Evolutionary conservation across 2,329 filamentous ascomycete species (phyloP), one percentile per base, ranked within the genome.

Genomic region (Botrytis squamosa): DNA sequence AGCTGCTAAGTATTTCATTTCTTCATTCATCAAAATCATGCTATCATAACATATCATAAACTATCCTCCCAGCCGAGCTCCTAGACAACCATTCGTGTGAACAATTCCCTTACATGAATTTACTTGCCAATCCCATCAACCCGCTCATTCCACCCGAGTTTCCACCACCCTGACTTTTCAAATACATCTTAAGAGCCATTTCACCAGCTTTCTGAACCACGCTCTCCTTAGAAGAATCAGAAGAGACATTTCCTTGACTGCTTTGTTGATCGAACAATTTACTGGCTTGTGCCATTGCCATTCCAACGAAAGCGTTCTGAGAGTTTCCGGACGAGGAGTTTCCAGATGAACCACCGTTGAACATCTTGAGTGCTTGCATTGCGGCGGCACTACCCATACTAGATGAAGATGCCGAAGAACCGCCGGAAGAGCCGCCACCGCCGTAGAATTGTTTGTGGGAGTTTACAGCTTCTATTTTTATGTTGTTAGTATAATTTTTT

Each of bases 171-270:
- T 94, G 87, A 78, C 88, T 90, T 88, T 97, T 95, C 85, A 97
- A 84, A 83, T 95, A 97, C 89, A 97, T 92, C 88, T 97, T 94
- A 79, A 97, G 83, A 4, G 94, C 95, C 88, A 93, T 92, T 86
- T 97, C 91, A 2, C 90, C 94, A 4, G 95, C 95, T 82, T 90
- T 86, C 81, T 92, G 90, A 65, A 98, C 85, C 68, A 90, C 93
- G 66, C 90, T 90, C 83, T 97, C 90, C 88, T 97, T 97, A 83
- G 89, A 92, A 8, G 91, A 88, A 40, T 87, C 86, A 38, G 86
- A 83, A 4, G 84, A 81, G 33, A 89, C 84, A 77, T 87, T 86
- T 77, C 88, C 88, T 77, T 86, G 82, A 16, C 85, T 83, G 44
- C 85, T 81, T 81, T 90, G 88, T 80, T 85, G 83, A 77, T 91